Conservation (phyloP, 2,329 filamentous ascomycete species). For the Nigrospora oryzae region DNA sequence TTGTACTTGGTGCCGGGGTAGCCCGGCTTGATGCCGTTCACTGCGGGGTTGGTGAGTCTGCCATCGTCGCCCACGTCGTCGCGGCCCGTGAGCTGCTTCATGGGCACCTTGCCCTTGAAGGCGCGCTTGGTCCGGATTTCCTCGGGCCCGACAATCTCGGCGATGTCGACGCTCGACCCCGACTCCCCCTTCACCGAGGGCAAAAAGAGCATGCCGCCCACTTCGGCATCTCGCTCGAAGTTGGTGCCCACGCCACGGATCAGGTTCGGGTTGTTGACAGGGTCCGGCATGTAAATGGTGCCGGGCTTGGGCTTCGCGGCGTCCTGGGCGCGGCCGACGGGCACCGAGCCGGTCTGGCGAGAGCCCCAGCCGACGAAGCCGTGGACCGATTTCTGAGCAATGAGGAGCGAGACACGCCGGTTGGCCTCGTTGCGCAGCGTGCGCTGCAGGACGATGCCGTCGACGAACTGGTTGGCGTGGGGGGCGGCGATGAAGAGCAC, state of each 20-base stretch:
- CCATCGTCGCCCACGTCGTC: slow-evolving; percentile 63
- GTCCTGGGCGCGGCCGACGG: slow-evolving; percentile 90
- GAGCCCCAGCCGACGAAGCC: slow-evolving; percentile 88
- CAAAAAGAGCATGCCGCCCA: slow-evolving; percentile 78
- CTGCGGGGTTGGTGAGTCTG: slow-evolving; percentile 46
- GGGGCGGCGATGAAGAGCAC: slow-evolving; percentile 94
- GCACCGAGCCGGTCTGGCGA: slow-evolving; percentile 76
- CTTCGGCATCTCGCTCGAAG: slow-evolving; percentile 68
- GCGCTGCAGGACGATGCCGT: slow-evolving; percentile 87
- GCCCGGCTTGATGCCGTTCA: slow-evolving; percentile 46
- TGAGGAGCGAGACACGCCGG: slow-evolving; percentile 84
- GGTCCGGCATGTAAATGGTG: slow-evolving; percentile 81
- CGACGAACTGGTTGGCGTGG: slow-evolving; percentile 95
- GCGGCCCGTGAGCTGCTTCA: slow-evolving; percentile 75
- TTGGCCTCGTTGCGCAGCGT: slow-evolving; percentile 79
- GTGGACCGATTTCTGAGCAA: slow-evolving; percentile 91
- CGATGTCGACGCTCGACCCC: slow-evolving; percentile 75
- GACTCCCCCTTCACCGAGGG: slow-evolving; percentile 72
- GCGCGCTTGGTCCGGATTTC: slow-evolving; percentile 82
- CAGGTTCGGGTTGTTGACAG: slow-evolving; percentile 73
- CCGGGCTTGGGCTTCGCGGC: slow-evolving; percentile 72
- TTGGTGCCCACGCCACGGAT: slow-evolving; percentile 73
- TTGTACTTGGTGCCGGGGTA: slow-evolving; percentile 79
- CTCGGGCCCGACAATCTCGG: slow-evolving; percentile 69
- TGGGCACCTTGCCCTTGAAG: slow-evolving; percentile 67